phyloP scores from a whole-genome alignment of 768 basidiomycete species.

The Pleurotus citrinopileatus region DNA sequence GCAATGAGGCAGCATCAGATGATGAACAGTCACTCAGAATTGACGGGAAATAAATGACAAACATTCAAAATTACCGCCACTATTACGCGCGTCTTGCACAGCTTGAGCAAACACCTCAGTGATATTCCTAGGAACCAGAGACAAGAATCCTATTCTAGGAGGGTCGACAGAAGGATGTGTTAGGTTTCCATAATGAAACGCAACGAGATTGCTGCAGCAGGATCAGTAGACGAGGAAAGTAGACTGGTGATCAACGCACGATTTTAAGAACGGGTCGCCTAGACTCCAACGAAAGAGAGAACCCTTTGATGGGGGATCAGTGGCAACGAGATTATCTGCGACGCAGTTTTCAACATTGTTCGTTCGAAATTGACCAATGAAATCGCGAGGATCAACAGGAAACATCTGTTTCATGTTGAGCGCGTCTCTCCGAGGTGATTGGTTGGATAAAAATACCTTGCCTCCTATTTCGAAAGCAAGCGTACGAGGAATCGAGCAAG shows the following conservation, averaged over 20 bases:
- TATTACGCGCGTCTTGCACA: conserved; percentile 30
- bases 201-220: conserved; percentile 48
- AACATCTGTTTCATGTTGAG: conserved; percentile 36
- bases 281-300: conserved; percentile 69
- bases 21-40: not conserved
- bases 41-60: conserved; percentile 7
- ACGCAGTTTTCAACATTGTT: conserved; percentile 42
- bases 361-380: conserved; percentile 39
- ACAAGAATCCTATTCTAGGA: conserved; percentile 65
- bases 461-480: conserved; percentile 67
- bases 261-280: conserved; percentile 69
- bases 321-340: conserved; percentile 53
- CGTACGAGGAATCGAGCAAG: conserved; percentile 53
- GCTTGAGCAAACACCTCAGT: conserved; percentile 32
- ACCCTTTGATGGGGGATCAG: conserved; percentile 54
- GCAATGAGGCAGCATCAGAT: not conserved
- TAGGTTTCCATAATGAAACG: conserved; percentile 72
- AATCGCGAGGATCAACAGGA: conserved; percentile 70
- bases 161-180: conserved; percentile 65
- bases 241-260: conserved; percentile 39
- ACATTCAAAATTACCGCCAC: conserved; percentile 39
- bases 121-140: conserved; percentile 57
- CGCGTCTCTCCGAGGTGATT: not conserved
- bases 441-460: conserved; percentile 22
- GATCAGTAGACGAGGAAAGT: not conserved